Evolutionary conservation across 108 stramenopile genomes (phyloP).

Genomic region (Nitzschia sp.): DNA sequence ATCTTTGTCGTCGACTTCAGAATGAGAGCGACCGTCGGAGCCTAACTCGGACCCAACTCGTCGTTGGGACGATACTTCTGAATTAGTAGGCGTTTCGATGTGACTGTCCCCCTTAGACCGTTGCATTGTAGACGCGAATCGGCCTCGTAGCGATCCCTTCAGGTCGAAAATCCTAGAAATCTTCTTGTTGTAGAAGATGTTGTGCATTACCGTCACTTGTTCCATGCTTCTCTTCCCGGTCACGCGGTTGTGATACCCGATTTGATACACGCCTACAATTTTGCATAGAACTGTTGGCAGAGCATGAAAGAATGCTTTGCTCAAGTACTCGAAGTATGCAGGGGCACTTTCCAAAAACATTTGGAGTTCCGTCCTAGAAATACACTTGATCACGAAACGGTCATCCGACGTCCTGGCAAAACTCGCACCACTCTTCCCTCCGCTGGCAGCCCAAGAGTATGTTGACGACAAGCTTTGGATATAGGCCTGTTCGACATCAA

Average conservation of each 20-base stretch:
- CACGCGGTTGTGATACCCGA: constrained; percentile 90
- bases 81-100: constrained; percentile 15
- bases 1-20: constrained; percentile 32
- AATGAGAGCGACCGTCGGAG: constrained; percentile 28
- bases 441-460: constrained; percentile 85
- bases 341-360: constrained; percentile 98
- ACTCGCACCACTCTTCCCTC: constrained; percentile 91
- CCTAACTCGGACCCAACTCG: constrained; percentile 31
- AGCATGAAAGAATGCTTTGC: constrained; percentile 94
- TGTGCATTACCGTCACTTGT: constrained; percentile 94
- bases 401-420: constrained; percentile 84
- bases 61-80: constrained; percentile 25
- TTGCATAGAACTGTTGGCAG: constrained; percentile 92
- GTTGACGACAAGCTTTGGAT: constrained; percentile 82
- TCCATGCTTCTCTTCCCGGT: constrained; percentile 95
- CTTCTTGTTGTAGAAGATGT: constrained; percentile 91
- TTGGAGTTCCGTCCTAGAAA: constrained; percentile 92
- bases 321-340: constrained; percentile 96
- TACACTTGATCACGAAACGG: constrained; percentile 93
- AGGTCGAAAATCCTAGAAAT: constrained; percentile 90
- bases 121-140: constrained; percentile 83
- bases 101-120: constrained; percentile 34
- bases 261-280: constrained; percentile 96
- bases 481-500: constrained; percentile 79
- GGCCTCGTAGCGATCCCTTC: constrained; percentile 90